Evolutionary conservation across 306 rosid genomes (phyloP), one percentile per base, ranked within the genome.

Genomic region (Pyrus communis): DNA sequence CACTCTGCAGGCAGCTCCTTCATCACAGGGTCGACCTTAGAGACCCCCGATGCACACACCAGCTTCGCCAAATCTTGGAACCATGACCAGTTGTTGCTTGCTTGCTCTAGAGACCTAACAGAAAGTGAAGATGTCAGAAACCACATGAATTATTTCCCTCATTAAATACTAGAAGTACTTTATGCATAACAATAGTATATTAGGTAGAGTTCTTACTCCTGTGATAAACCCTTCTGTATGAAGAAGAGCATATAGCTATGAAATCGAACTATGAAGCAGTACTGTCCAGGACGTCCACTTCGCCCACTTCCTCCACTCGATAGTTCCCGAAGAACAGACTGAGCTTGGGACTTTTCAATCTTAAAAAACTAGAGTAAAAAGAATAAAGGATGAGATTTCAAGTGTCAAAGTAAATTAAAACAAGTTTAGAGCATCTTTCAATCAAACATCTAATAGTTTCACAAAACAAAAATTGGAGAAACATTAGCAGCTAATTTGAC

Each of bases 391-490:
- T 19, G 23, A 19, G 23, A 54, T 54, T 54, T 54, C 23, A 46
- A 13, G 54, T 14, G 19, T 46, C 54, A 46, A 46, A 46, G 4
- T 46, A 17, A 46, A 46, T 46, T 1, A 13, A 46, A 46, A 46
- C 59, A 54, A 54, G 59, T 54, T 54, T 54, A 54, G 60, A 54
- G 60, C n/a, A 15, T 54, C 59, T 21, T 54, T 19, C 46, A 46
- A 46, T 46, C 0, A 2, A 13, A 4, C 14, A 46, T 46, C 54
- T 46, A 13, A 46, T 46, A 46, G 83, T 81, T 54, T 83, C 81
- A 82, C 91, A 91, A 65, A 94, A 94, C 45, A 94, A 62, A 74
- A 94, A 85, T 68, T 94, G 97, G 76, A 94, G 57, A 21, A 87
- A n/a, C n/a, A n/a, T n/a, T 88, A 12, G 84, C 82, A 54, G 85